Base-by-base conservation (phyloP, 1,139 yeast genomes). In the Taphrina flavorubra region DNA sequence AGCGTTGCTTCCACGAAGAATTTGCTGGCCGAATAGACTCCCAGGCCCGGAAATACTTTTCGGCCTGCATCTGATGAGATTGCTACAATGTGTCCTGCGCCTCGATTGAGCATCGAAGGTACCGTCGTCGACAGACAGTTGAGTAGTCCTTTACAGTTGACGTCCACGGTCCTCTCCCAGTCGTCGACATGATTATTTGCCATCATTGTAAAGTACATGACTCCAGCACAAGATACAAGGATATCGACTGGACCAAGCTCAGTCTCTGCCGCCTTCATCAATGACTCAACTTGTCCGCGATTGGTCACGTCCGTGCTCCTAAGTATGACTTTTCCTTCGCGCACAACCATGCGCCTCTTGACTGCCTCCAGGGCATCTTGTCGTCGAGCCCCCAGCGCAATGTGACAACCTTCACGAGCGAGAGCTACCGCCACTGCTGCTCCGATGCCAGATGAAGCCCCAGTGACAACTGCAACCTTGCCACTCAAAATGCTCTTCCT, bases 401-500 rank as follows among this genome's bases (percentile, higher is more conserved):
- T 16, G 37, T 65, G 64, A 51, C 65, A 56, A 4, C 70, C 69
- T 40, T 68, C 70, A 20, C 70, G 46, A n/a, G 70, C 70, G 65
- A 64, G 68, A 18, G 68, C 58, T 14, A 64, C 65, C 6, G 70
- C 70, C 1, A 65, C 66, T 1, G 68, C 62, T 14, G 65, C 64
- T 31, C 70, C 70, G 36, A 68, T 68, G 25, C 70, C 70, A 16
- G 61, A 53, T 16, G 68, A 70, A 18, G 70, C 70, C 2, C 70
- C 70, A 10, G 70, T 64, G 34, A 68, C 51, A 31, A 68, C 40
- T 0, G 69, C 65, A 10, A 51, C 53, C 20, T 46, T 49, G 16
- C 65, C 65, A 39, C 25, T 51, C 6, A 68, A 51, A 14, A 58
- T 36, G 40, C 62, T 58, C 20, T 46, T 58, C 20, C 62, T 11